phyloP scores from a whole-genome alignment of 495 filamentous ascomycete species.

The Talaromyces wortmannii region DNA sequence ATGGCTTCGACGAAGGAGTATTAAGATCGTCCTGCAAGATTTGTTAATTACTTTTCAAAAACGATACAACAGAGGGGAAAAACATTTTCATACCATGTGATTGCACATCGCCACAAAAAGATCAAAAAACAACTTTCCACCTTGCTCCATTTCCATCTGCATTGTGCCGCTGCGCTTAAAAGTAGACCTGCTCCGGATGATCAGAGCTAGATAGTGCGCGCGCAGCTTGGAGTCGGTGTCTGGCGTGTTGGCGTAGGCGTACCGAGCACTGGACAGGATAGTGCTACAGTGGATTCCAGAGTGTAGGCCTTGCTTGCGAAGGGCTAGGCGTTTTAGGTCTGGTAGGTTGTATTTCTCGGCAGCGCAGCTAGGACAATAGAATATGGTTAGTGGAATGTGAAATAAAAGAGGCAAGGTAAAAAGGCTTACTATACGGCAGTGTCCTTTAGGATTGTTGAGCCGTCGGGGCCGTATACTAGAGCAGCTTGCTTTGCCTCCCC shows the following conservation, averaged over 20 bases:
- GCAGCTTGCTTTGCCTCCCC: conserved; percentile 49
- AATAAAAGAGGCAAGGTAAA: conserved; percentile 3
- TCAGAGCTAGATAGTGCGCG: conserved; percentile 87
- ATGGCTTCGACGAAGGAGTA: too few relatives aligned
- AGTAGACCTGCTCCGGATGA: conserved; percentile 74
- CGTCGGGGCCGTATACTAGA: conserved; percentile 57
- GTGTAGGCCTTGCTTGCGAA: conserved; percentile 82
- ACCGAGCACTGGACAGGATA: conserved; percentile 76
- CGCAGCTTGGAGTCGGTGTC: conserved; percentile 82
- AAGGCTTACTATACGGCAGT: conserved; percentile 68
- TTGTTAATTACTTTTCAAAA: too few relatives aligned
- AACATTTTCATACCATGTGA: conserved; percentile 51
- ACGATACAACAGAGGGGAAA: too few relatives aligned
- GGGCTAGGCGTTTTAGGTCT: conserved; percentile 72
- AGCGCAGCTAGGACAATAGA: conserved; percentile 47
- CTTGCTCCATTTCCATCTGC: conserved; percentile 89
- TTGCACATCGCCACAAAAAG: conserved; percentile 90
- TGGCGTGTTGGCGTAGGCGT: conserved; percentile 82
- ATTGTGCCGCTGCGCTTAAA: conserved; percentile 96
- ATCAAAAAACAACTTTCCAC: conserved; percentile 85
- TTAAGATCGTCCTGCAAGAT: too few relatives aligned
- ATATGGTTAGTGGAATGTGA: background rate
- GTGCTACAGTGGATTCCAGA: conserved; percentile 76
- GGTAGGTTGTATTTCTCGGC: conserved; percentile 76
- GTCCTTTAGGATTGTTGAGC: conserved; percentile 71